Evolutionary conservation across 352 stramenopile species (phyloP), one percentile per base, ranked within the genome.

Genomic region (Pythium aristosporum): DNA sequence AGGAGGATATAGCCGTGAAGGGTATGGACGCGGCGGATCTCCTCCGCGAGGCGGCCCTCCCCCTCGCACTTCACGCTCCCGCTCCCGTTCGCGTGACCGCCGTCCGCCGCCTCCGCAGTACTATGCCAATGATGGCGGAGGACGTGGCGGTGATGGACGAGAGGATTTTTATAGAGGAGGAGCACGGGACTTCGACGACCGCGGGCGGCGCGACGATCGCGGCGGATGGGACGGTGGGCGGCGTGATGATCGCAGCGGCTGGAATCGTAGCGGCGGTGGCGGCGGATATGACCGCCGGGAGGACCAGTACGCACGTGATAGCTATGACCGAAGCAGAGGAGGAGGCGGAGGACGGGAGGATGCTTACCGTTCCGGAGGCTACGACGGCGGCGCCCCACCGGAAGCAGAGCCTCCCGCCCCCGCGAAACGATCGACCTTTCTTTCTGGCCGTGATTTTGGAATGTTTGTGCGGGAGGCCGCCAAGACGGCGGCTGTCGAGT

Each of bases 401-500:
- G 61, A 62, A 23, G 13, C 34, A 10, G 37, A 65, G 32, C 16
- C 28, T 1, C 42, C 32, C 16, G n/a, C 63, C 16, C 28, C 63
- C 21, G 21, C 49, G 28, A 49, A 23, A 12, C 47, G 36, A 5
- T 66, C 57, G 34, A 37, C 57, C 18, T 71, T 71, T 41, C 46
- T 71, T 36, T 71, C 64, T 23, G 64, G 64, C 15, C 64, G 64
- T 42, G 43, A 50, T 51, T 71, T 71, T 47, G 34, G 23, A 41
- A 57, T 59, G 5, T 66, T 71, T 50, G 64, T 71, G 28, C 63
- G 57, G n/a, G 57, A 71, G 15, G 64, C 64, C 18, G 64, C 64
- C 30, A 71, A 71, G 46, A 71, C 57, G 32, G 64, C 64, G 5
- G 64, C 64, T 5, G 57, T 63, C n/a, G 57, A 59, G 44, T 71